Evolutionary conservation across 129 eudicot genomes (phyloP).

Genomic region (Helianthus tuberosus): DNA sequence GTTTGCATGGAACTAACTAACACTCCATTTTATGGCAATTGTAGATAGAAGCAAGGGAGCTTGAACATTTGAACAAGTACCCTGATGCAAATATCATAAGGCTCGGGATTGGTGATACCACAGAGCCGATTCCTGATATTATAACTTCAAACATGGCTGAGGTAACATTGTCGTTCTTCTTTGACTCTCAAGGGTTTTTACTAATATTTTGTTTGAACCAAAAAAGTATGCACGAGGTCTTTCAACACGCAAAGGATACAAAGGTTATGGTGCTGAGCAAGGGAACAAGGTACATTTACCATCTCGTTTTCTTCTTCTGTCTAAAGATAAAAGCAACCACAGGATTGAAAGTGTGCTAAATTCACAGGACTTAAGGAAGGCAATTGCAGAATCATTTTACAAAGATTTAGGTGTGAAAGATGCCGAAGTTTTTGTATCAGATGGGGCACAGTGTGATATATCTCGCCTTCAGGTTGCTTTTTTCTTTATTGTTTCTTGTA

Average conservation of each 20-base stretch:
- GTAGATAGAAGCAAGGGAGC: conserved; percentile 65
- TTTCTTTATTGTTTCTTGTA: neutral
- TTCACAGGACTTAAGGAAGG: conserved; percentile 54
- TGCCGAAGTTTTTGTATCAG: conserved; percentile 62
- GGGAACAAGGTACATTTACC: conserved; percentile 60
- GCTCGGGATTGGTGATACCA: conserved; percentile 91
- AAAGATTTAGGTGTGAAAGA: conserved; percentile 48
- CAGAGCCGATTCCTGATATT: conserved; percentile 76
- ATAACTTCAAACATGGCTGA: conserved; percentile 71
- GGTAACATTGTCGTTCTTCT: conserved; percentile 33
- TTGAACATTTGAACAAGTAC: conserved; percentile 59
- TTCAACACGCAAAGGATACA: conserved; percentile 72
- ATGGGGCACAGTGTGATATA: conserved; percentile 69
- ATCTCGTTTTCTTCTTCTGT: neutral
- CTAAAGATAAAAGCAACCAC: neutral
- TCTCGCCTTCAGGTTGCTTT: conserved; percentile 61
- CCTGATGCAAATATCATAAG: conserved; percentile 82
- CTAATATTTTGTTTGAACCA: conserved; percentile 17
- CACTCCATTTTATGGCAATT: conserved; percentile 25
- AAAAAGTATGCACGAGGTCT: conserved; percentile 59
- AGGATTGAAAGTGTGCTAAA: neutral
- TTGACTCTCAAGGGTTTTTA: neutral
- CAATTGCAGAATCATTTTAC: conserved; percentile 53
- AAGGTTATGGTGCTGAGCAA: conserved; percentile 88
- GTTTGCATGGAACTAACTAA: conserved; percentile 3